These are phyloP conservation scores for Hypoxylon sp. DNA, from an alignment of 2,329 filamentous ascomycete genomes.

Conservation along the genomic window DNA sequence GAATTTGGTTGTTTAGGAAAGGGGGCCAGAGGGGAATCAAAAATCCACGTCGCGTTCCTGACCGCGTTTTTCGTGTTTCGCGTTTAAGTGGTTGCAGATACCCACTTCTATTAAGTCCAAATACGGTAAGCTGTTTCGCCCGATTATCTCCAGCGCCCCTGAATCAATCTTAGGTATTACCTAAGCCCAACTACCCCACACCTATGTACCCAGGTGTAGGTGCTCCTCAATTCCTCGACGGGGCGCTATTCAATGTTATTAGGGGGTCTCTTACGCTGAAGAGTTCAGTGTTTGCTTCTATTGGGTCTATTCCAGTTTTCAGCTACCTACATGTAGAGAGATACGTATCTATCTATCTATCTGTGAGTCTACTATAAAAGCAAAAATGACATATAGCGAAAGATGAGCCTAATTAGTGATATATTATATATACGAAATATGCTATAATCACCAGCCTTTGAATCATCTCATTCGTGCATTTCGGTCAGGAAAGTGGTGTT, in stretches of 20 bases:
- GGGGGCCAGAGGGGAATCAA: slow-evolving; percentile 40
- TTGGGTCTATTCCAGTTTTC: too few species aligned
- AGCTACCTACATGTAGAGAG: too few species aligned
- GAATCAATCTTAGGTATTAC: not conserved
- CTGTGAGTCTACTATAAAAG: too few species aligned
- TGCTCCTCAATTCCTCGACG: too few species aligned
- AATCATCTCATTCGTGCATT: not conserved
- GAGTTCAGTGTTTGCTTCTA: too few species aligned
- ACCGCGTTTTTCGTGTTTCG: slow-evolving; percentile 42
- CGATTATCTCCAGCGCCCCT: slow-evolving; percentile 42
- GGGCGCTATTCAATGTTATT: too few species aligned
- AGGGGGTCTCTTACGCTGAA: too few species aligned
- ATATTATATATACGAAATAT: not conserved
- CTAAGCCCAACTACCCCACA: not conserved
- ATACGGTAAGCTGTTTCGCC: slow-evolving; percentile 23
- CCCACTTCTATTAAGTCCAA: slow-evolving; percentile 30
- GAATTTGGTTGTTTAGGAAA: slow-evolving; percentile 31
- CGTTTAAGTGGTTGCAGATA: slow-evolving; percentile 44
- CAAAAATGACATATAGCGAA: too few species aligned
- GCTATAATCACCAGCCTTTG: not conserved
- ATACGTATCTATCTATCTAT: too few species aligned
- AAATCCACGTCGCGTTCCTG: slow-evolving; percentile 38
- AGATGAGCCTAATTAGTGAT: not conserved
- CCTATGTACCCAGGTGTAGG: too few species aligned
- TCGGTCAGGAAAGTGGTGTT: slow-evolving; percentile 9